Percentiles rank a stretch among this genome's conserved stretches.
phyloP scores from a whole-genome alignment of 176 grass and related monocot species.

The Sorghum bicolor region Sorghum_bicolor_NCBIv3 NC_012873.2:61065501-61066000 shows the following conservation, averaged over 20 bases:
- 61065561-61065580: too few species aligned
- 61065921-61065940: background rate
- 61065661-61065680: too few species aligned
- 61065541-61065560: too few species aligned
- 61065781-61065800: background rate
- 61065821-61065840: background rate
- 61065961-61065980: background rate
- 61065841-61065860: background rate
- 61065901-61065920: background rate
- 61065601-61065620: too few species aligned
- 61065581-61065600: too few species aligned
- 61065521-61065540: too few species aligned
- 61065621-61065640: too few species aligned
- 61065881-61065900: background rate
- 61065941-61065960: background rate
- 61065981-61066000: background rate
- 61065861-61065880: background rate
- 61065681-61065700: too few species aligned
- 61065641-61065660: too few species aligned
- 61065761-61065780: background rate
- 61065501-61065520: too few species aligned
- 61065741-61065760: background rate
- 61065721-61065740: too few species aligned
- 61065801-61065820: background rate
- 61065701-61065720: too few species aligned